Evolutionary conservation across 495 filamentous ascomycete species (phyloP).

Genomic region (Corynascus novoguineensis): DNA sequence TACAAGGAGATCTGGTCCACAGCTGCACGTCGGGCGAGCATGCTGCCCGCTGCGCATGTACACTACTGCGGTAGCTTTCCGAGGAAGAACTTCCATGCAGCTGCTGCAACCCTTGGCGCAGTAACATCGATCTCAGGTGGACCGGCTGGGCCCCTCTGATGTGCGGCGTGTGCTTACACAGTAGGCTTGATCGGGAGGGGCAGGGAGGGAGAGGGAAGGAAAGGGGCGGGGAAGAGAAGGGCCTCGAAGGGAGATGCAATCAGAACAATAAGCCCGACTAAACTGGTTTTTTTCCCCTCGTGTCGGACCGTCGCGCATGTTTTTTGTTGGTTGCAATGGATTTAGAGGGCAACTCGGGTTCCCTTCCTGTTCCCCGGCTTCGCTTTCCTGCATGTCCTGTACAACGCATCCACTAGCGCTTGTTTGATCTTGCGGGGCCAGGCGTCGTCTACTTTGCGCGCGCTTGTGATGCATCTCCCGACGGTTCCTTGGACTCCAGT

Average conservation of each 20-base stretch:
- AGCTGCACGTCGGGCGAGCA: background rate
- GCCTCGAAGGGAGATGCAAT: too few relatives aligned
- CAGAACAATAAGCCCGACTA: too few relatives aligned
- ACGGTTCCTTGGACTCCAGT: too few relatives aligned
- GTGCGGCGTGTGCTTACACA: constrained; percentile 7
- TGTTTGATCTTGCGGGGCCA: background rate
- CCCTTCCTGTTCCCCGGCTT: constrained; percentile 3
- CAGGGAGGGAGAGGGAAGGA: background rate
- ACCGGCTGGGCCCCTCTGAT: background rate
- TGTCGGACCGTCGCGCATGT: too few relatives aligned
- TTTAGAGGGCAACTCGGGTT: background rate
- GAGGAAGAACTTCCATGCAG: constrained; percentile 15
- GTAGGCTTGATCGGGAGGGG: constrained; percentile 22
- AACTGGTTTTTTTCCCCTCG: too few relatives aligned
- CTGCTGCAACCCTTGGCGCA: constrained; percentile 3
- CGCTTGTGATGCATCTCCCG: constrained; percentile 3
- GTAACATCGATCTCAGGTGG: background rate
- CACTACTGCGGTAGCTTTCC: constrained; percentile 8
- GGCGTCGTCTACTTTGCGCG: background rate
- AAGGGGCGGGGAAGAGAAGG: constrained; percentile 1
- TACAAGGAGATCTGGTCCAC: constrained; percentile 7
- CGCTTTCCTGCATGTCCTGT: constrained; percentile 1
- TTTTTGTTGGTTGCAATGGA: too few relatives aligned
- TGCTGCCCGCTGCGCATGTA: too few relatives aligned
- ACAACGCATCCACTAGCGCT: background rate